Evolutionary conservation across 208 protist genomes (phyloP), one percentile per base, ranked within the genome.

Genomic region (Crithidia mellificae): DNA sequence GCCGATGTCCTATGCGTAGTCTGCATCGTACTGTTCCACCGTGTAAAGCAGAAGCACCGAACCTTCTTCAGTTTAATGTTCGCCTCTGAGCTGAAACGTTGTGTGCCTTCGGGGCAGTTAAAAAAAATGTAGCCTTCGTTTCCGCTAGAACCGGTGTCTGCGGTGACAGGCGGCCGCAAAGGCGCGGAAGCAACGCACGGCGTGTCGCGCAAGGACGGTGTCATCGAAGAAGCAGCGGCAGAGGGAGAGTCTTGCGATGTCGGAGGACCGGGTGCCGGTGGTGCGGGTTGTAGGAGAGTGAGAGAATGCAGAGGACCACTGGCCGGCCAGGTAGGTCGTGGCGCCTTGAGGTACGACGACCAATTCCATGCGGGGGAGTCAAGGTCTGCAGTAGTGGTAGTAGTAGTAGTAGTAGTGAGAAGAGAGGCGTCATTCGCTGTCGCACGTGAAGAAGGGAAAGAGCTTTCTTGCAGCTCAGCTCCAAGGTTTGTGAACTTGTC

Each of bases 61-160:
- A 88, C 75, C 19, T 87, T 85, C n/a, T 76, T 86, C 4, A 95
- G 68, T 15, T 83, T 82, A 30, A 93, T 71, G 74, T 87, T 87
- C 12, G 82, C 87, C 68, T 95, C 87, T 7, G 78, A 82, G 63
- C 81, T 91, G 56, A 92, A 92, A 5, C 90, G 85, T 78, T 95
- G 90, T 5, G 84, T 78, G 0, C 90, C 90, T 44, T 95, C 87
- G 0, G 90, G 90, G 44, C 90, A 95, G 75, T 95, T 95, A 56
- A 95, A 95, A 55, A 95, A 81, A 19, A 95, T 52, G 61, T 91
- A 85, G 20, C 88, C 84, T 39, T 87, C 83, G 11, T 55, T 75
- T 12, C 72, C 63, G 9, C 55, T 76, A 1, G 59, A 66, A 25
- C 73, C 69, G 2, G 62, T 50, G 53, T 75, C 69, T 20, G 61